phyloP scores from a whole-genome alignment of 31 red algal genomes.

The Bonnemaisonia californica region DNA sequence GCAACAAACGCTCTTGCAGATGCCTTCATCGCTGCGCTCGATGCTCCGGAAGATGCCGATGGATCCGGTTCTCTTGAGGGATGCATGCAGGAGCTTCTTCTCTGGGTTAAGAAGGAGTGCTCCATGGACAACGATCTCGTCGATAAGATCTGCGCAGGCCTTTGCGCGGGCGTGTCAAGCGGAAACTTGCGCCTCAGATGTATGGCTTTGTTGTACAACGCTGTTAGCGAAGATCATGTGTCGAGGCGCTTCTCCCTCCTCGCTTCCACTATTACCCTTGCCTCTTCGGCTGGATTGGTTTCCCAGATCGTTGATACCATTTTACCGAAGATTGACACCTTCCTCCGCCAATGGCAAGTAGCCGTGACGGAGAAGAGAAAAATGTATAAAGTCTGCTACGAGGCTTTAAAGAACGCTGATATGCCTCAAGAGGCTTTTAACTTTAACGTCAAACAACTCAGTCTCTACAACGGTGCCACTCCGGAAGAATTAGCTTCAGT shows the following conservation, averaged over 20 bases:
- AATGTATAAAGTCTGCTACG: conserved; percentile 76
- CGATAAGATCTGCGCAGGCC: conserved; percentile 39
- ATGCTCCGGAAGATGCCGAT: conserved; percentile 42
- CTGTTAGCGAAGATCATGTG: conserved; percentile 64
- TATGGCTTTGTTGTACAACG: conserved; percentile 81
- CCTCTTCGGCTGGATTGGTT: conserved; percentile 28
- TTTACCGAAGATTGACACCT: conserved; percentile 52
- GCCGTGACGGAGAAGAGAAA: conserved; percentile 34
- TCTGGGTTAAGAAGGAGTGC: conserved; percentile 60
- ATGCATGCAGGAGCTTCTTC: conserved; percentile 77
- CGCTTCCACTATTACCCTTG: conserved; percentile 48
- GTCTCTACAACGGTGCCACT: conserved; percentile 56
- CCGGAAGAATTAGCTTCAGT: conserved; percentile 34
- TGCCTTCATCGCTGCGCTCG: conserved; percentile 70
- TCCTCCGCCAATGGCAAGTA: conserved; percentile 61
- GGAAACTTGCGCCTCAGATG: conserved; percentile 69
- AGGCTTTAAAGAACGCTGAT: conserved; percentile 48
- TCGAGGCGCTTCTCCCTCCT: conserved; percentile 63
- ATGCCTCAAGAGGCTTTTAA: conserved; percentile 49
- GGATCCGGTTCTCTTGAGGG: conserved; percentile 61
- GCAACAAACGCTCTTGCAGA: conserved; percentile 56
- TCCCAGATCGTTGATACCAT: conserved; percentile 49
- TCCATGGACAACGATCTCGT: conserved; percentile 71
- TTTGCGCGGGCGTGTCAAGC: conserved; percentile 52
- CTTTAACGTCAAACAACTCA: conserved; percentile 66